Conservation (phyloP, 257 asterid species). For the Salvia hispanica region DNA sequence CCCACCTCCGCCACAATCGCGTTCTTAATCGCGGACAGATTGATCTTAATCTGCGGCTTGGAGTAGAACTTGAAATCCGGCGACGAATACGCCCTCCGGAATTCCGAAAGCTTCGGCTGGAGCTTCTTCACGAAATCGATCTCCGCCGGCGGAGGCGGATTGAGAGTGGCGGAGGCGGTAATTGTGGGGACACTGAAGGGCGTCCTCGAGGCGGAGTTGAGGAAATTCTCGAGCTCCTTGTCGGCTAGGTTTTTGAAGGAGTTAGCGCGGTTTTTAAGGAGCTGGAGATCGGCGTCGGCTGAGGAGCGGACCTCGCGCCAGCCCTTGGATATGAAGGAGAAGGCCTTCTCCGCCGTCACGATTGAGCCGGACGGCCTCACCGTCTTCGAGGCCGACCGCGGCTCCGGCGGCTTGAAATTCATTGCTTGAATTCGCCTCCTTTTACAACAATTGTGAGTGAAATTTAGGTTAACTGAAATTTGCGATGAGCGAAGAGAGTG, state of each 20-base stretch:
- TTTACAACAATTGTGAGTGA: neutral
- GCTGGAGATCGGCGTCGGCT: constrained; percentile 89
- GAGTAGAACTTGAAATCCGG: constrained; percentile 79
- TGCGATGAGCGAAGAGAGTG: constrained; percentile 25
- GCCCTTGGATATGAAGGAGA: constrained; percentile 90
- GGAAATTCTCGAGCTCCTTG: constrained; percentile 79
- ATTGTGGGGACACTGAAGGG: constrained; percentile 67
- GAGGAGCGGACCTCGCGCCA: constrained; percentile 98
- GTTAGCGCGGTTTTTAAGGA: constrained; percentile 81
- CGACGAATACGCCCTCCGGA: constrained; percentile 83
- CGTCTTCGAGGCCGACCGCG: constrained; percentile 49
- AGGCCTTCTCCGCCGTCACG: constrained; percentile 88
- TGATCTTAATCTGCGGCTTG: constrained; percentile 59
- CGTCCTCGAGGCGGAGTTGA: constrained; percentile 81
- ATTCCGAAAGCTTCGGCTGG: constrained; percentile 72
- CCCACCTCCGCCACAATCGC: constrained; percentile 82
- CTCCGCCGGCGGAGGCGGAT: constrained; percentile 65
- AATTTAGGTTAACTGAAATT: constrained; percentile 28
- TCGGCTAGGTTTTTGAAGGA: constrained; percentile 79
- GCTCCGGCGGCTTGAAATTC: constrained; percentile 68
- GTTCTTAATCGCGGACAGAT: constrained; percentile 74
- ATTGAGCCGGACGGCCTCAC: constrained; percentile 39
- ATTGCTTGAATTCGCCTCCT: constrained; percentile 19
- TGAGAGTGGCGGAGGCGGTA: constrained; percentile 66
- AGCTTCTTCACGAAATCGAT: constrained; percentile 82